Evolutionary conservation across 179 eudicot species (phyloP).

Genomic region (Heliamphora pulchella): DNA sequence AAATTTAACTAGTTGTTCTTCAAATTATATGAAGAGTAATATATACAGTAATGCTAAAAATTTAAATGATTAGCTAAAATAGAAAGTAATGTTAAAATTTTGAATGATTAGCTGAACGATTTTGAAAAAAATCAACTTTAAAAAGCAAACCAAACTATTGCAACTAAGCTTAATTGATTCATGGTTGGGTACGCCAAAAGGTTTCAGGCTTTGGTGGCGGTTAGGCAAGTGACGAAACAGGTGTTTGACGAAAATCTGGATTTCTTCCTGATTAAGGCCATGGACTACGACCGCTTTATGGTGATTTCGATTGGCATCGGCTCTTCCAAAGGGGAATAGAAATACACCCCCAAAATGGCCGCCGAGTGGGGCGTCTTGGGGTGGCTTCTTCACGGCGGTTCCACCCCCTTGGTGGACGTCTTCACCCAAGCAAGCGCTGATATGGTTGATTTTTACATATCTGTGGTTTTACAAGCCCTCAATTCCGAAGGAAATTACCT

Average conservation of each 20-base stretch:
- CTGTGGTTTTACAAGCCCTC: constrained; percentile 28
- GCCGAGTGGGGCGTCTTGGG: constrained; percentile 31
- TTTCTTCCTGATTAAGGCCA: constrained; percentile 23
- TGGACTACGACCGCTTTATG: constrained; percentile 27
- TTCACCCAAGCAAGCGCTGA: constrained; percentile 28
- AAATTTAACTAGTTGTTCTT: too few relatives aligned
- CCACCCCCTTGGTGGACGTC: constrained; percentile 31
- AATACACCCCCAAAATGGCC: constrained; percentile 25
- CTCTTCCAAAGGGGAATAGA: constrained; percentile 18
- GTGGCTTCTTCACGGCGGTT: constrained; percentile 25
- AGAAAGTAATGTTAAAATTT: too few relatives aligned
- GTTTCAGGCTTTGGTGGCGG: constrained; percentile 30
- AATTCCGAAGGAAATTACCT: constrained; percentile 27
- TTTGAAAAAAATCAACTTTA: too few relatives aligned
- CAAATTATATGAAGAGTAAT: too few relatives aligned
- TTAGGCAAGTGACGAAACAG: constrained; percentile 30
- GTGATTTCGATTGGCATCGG: constrained; percentile 35
- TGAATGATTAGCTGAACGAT: too few relatives aligned
- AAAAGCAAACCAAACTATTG: too few relatives aligned
- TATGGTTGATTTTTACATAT: constrained; percentile 29
- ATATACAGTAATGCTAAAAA: too few relatives aligned
- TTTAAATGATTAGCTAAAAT: too few relatives aligned
- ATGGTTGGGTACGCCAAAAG: too few relatives aligned
- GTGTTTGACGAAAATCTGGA: constrained; percentile 17
- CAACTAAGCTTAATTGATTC: too few relatives aligned